Evolutionary conservation across 129 eudicot genomes (phyloP).

Genomic region (Lactuca saligna): DNA sequence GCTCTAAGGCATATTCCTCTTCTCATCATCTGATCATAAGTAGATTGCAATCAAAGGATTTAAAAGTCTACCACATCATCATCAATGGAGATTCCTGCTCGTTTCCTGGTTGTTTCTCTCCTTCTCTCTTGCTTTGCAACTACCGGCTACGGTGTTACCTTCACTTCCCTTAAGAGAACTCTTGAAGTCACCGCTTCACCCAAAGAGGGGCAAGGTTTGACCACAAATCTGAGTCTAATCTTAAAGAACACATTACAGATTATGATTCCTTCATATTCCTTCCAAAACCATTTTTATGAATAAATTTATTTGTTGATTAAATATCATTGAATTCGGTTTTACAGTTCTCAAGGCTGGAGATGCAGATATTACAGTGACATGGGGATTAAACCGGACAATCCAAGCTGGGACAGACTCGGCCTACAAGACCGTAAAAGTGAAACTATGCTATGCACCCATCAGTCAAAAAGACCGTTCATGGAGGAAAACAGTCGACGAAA

Average conservation of each 20-base stretch:
- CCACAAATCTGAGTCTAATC: background rate
- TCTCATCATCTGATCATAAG: slow-evolving; percentile 28
- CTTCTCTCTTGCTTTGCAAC: slow-evolving; percentile 40
- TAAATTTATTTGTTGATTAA: background rate
- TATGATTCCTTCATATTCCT: too few species aligned
- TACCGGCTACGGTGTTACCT: slow-evolving; percentile 41
- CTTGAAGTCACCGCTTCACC: slow-evolving; percentile 43
- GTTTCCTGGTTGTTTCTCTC: slow-evolving; percentile 34
- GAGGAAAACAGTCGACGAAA: slow-evolving; percentile 49
- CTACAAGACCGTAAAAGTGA: slow-evolving; percentile 59
- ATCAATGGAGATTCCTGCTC: slow-evolving; percentile 44
- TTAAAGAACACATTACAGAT: background rate
- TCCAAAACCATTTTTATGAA: background rate
- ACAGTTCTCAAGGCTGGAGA: slow-evolving; percentile 46
- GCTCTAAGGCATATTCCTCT: slow-evolving; percentile 16
- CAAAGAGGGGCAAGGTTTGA: slow-evolving; percentile 44
- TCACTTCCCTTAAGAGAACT: slow-evolving; percentile 47
- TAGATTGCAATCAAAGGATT: slow-evolving; percentile 12
- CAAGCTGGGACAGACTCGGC: slow-evolving; percentile 39
- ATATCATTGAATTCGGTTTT: slow-evolving; percentile 23
- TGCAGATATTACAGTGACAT: slow-evolving; percentile 47
- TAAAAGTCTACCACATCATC: slow-evolving; percentile 18
- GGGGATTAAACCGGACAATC: slow-evolving; percentile 45
- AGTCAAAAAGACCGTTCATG: slow-evolving; percentile 70
- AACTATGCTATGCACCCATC: slow-evolving; percentile 61